Evolutionary conservation across 768 basidiomycete species (phyloP).

Genomic region (Lactarius hatsudake): DNA sequence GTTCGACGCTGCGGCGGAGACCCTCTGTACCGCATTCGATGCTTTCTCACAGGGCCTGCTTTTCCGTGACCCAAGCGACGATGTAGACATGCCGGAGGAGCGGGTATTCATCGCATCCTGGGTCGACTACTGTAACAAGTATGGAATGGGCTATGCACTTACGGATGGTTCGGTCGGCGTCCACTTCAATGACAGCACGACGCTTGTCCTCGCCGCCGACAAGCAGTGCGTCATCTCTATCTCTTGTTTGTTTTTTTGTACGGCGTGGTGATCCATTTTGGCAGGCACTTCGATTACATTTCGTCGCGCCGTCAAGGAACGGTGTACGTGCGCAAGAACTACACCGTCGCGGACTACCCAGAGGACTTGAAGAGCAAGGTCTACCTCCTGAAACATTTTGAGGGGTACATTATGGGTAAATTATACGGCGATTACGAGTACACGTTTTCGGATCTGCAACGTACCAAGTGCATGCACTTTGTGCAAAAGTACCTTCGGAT

Average conservation of each 20-base stretch:
- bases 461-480: conserved; percentile 88
- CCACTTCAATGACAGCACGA: conserved; percentile 95
- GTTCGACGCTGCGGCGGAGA: conserved; percentile 64
- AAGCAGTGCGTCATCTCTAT: conserved; percentile 61
- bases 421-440: conserved; percentile 84
- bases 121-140: conserved; percentile 99
- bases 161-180: conserved; percentile 95
- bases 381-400: conserved; percentile 90
- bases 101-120: conserved; percentile 95
- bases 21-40: conserved; percentile 60
- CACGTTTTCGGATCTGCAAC: conserved; percentile 64
- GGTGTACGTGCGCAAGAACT: conserved; percentile 68
- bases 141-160: conserved; percentile 98
- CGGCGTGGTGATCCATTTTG: conserved; percentile 9
- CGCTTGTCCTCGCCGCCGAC: conserved; percentile 77
- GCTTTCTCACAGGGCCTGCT: conserved; percentile 58
- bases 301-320: conserved; percentile 62
- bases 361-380: conserved; percentile 87
- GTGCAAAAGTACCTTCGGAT: conserved; percentile 93
- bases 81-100: conserved; percentile 54
- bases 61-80: conserved; percentile 64
- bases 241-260: conserved; percentile 1
- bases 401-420: conserved; percentile 89
- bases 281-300: conserved; percentile 88
- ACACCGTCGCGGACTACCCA: conserved; percentile 68